Conservation (phyloP, 2,329 filamentous ascomycete species). For the Trichoderma sp. region DNA sequence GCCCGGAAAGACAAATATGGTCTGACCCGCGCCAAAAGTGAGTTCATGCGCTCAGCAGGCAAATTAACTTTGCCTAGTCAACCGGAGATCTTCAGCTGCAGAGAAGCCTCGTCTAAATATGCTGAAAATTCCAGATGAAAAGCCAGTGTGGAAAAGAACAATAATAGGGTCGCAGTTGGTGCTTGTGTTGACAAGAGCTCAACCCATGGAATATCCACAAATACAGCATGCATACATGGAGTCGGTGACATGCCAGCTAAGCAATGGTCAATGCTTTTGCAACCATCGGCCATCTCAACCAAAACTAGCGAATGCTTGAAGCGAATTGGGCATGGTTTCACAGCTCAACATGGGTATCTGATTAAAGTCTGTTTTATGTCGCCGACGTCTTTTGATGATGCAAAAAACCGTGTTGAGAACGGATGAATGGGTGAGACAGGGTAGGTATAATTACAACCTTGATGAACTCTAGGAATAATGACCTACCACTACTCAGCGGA, state of each 20-base stretch:
- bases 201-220: not conserved
- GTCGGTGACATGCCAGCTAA: not conserved
- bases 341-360: not conserved
- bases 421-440: not conserved
- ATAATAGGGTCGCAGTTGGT: no score
- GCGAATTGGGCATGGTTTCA: not conserved
- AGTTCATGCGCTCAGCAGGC: not conserved
- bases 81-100: slow-evolving; percentile 9
- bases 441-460: not conserved
- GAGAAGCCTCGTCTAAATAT: not conserved
- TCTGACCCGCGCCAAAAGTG: not conserved
- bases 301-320: not conserved
- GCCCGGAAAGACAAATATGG: not conserved
- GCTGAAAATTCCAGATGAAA: not conserved
- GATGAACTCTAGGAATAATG: not conserved
- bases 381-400: not conserved
- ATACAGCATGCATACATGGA: not conserved
- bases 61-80: not conserved
- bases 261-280: not conserved
- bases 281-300: not conserved
- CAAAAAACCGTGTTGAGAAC: not conserved
- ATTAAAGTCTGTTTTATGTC: not conserved
- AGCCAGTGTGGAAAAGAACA: not conserved
- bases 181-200: not conserved
- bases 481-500: not conserved